These are phyloP conservation scores for Mrakiaceae sp. DNA, from an alignment of 1,284 basidiomycete species.

Conservation along the genomic window DNA sequence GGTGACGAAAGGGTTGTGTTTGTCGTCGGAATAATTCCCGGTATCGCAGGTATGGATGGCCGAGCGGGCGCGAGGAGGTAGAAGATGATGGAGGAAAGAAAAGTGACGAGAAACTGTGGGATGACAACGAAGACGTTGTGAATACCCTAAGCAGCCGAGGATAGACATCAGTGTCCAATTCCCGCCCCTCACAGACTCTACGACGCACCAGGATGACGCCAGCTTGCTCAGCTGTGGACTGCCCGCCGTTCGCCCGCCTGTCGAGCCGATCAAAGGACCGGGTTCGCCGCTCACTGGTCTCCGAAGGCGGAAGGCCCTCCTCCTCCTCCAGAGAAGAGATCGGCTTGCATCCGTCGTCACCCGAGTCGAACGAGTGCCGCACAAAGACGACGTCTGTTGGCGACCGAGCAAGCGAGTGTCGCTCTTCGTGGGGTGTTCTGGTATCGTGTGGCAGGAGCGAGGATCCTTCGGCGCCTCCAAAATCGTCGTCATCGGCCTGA, in stretches of 20 bases:
- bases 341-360: neutral
- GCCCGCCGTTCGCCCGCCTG: neutral
- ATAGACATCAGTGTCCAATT: neutral
- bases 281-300: constrained; percentile 17
- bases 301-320: constrained; percentile 22
- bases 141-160: constrained; percentile 50
- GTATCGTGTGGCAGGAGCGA: constrained; percentile 42
- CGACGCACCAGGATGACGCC: constrained; percentile 61
- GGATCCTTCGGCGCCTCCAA: constrained; percentile 36
- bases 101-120: constrained; percentile 44
- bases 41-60: constrained; percentile 19
- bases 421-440: neutral
- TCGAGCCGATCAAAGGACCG: neutral
- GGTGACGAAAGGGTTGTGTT: neutral
- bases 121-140: constrained; percentile 79
- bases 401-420: constrained; percentile 23
- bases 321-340: constrained; percentile 19
- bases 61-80: constrained; percentile 34
- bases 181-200: neutral
- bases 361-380: neutral
- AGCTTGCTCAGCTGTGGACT: constrained; percentile 58
- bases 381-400: neutral
- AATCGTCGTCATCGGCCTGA: constrained; percentile 29
- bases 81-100: constrained; percentile 40
- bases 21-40: neutral